These are phyloP conservation scores for Yamadazyma philogaea DNA, from an alignment of 805 yeast genomes.

Conservation along the genomic window DNA sequence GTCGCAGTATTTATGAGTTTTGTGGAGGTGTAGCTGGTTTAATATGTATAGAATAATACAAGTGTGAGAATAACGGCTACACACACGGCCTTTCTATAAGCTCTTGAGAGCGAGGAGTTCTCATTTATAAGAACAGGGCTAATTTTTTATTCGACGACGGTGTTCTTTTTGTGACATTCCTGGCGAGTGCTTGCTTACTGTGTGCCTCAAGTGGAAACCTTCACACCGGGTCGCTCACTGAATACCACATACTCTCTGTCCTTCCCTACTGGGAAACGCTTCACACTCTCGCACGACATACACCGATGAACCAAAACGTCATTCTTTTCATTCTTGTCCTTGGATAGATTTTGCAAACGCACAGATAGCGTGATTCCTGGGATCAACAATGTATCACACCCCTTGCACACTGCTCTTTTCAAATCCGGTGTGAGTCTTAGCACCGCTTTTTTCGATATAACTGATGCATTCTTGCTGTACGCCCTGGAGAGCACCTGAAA, in stretches of 20 bases:
- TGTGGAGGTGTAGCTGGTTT: background rate
- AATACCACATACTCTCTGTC: constrained; percentile 48
- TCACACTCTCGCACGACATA: constrained; percentile 46
- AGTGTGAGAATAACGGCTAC: too few relatives aligned
- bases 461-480: constrained; percentile 52
- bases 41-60: background rate
- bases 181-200: background rate
- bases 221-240: constrained; percentile 33
- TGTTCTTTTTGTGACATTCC: background rate
- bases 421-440: constrained; percentile 59
- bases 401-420: constrained; percentile 69
- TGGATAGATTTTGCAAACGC: constrained; percentile 43
- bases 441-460: constrained; percentile 67
- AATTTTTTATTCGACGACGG: too few relatives aligned
- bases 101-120: too few relatives aligned
- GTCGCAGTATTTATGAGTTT: constrained; percentile 8
- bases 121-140: too few relatives aligned
- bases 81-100: too few relatives aligned
- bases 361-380: constrained; percentile 46
- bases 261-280: constrained; percentile 62
- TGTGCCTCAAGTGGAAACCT: background rate
- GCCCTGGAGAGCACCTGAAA: constrained; percentile 50
- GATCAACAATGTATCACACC: constrained; percentile 51
- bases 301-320: constrained; percentile 54
- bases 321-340: constrained; percentile 23